Conservation (phyloP, 2,329 filamentous ascomycete genomes). For the Aspergillus alliaceus region DNA sequence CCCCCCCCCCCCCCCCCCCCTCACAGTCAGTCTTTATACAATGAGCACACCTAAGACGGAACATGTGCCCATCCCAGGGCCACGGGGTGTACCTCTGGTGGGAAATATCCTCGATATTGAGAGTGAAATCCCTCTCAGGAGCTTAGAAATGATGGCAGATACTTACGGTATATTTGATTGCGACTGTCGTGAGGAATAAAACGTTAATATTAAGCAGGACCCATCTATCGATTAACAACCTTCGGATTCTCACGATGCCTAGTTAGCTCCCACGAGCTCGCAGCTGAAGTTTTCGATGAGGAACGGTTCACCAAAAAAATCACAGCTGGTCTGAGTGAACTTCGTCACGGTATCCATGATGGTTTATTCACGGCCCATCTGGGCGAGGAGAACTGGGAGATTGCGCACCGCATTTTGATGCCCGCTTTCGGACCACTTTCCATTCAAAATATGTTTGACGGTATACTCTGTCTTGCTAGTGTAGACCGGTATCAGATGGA, state of each 20-base stretch:
- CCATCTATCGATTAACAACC: constrained; percentile 58
- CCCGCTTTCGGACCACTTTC: constrained; percentile 50
- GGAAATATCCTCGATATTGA: background rate
- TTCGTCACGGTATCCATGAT: constrained; percentile 62
- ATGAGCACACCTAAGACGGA: background rate
- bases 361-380: constrained; percentile 63
- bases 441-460: constrained; percentile 46
- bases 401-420: constrained; percentile 55
- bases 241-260: constrained; percentile 50
- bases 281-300: constrained; percentile 66
- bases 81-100: background rate
- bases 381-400: constrained; percentile 60
- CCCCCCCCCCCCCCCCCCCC: no score
- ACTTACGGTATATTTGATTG: background rate
- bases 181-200: background rate
- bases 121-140: background rate
- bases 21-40: background rate
- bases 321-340: constrained; percentile 50
- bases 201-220: constrained; percentile 40
- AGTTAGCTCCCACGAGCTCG: constrained; percentile 53
- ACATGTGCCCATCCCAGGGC: background rate
- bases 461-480: constrained; percentile 14
- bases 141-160: background rate
- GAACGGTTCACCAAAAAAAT: constrained; percentile 63
- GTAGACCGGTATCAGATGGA: background rate